Percentiles rank a stretch among this genome's conserved stretches.
These are phyloP conservation scores for Barnettozyma siamensis DNA, from an alignment of 805 yeast genomes.

Conservation along the genomic window DNA sequence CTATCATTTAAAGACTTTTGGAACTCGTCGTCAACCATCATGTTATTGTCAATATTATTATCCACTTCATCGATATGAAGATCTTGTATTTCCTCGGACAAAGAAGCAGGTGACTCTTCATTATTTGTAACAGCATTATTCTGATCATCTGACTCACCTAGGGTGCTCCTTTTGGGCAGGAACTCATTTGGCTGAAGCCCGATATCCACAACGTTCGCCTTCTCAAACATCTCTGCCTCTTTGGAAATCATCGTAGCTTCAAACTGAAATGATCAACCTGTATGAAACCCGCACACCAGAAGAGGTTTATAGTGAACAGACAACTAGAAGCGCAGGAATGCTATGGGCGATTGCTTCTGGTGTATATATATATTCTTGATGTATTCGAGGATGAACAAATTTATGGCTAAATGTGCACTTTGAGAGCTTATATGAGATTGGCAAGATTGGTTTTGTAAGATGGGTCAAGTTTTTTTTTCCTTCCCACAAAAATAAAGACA, in stretches of 20 bases:
- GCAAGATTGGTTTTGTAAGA: neutral
- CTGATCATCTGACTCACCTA: neutral
- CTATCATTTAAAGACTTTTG: conserved; percentile 30
- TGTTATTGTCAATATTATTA: conserved; percentile 15
- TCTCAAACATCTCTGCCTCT: conserved; percentile 29
- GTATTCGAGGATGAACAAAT: no score
- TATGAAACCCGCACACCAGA: neutral
- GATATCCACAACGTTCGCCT: conserved; percentile 28
- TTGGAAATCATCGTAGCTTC: conserved; percentile 17
- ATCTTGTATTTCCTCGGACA: conserved; percentile 13
- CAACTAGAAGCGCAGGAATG: no score
- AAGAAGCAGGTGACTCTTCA: neutral
- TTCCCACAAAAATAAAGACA: neutral
- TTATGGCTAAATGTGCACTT: no score
- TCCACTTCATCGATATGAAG: conserved; percentile 38
- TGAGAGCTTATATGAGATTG: neutral
- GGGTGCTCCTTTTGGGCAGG: conserved; percentile 5
- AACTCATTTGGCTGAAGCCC: conserved; percentile 24
- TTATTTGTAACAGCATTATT: neutral
- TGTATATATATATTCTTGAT: no score
- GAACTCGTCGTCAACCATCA: conserved; percentile 29
- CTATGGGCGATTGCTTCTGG: no score
- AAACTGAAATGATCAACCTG: no score
- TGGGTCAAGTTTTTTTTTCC: neutral
- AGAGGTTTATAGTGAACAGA: no score